Base-by-base conservation (phyloP, 768 basidiomycete genomes). In the Lactarius pseudohatsudake region DNA sequence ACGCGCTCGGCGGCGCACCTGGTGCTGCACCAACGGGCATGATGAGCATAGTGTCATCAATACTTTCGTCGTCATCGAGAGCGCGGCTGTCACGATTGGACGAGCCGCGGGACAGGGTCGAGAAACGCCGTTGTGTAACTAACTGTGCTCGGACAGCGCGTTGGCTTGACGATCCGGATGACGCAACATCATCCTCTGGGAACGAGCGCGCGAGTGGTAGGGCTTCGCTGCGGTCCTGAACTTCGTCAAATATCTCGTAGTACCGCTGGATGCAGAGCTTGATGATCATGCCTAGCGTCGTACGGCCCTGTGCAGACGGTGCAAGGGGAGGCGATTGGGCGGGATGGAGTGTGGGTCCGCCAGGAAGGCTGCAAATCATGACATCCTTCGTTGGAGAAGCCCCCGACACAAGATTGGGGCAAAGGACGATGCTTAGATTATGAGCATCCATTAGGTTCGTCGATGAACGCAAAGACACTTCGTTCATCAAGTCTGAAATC, bases 191-290 rank as follows among this genome's bases (percentile, higher is more conserved):
- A 16, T 69, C 68, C 36, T 45, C 68, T 4, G 26, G 4, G 38
- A 70, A 59, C 67, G 71, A 57, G 60, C 65, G 68, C 10, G 64
- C 43, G 9, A 68, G 70, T 16, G 77, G 77, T 16, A 84, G 68
- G 3, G 86, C 86, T 70, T 92, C 91, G 65, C 81, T 82, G 18
- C 86, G 83, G 76, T 93, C 92, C 64, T 75, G 77, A n/a, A 89
- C 76, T 70, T 94, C 92, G 73, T 93, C 92, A 71, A 94, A 94
- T 36, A 94, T 79, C 74, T 94, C 92, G 74, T 88, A 93, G 74
- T 94, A 94, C 53, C 85, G 85, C 71, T 89, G 83, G 59, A 94
- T 92, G 75, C 90, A 94, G 53, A 91, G 77, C 73, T 87, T 87
- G 75, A 93, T 80, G 50, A 94, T 78, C 67, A 81, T 79, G 3